Base-by-base conservation (phyloP, 2,329 filamentous ascomycete genomes). In the Pseudopithomyces maydicus region DNA sequence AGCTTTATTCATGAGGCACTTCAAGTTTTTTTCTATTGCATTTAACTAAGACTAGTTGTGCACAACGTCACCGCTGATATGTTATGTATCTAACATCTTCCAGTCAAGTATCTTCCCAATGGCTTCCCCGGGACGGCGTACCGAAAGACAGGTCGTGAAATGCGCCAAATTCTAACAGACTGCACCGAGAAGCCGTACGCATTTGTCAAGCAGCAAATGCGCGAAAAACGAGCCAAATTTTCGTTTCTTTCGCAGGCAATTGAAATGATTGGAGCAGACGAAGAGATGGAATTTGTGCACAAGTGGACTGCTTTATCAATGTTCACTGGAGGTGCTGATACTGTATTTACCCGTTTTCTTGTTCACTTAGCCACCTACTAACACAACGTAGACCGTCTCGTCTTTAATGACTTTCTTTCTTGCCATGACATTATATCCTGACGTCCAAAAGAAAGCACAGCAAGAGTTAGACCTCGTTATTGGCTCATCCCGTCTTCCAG, bases 361-460 rank as follows among this genome's bases (percentile, higher is more conserved):
- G 6, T 8, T 11, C 35, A 15, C 42, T 15, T 26, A 20, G 6
- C 39, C 10, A 22, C 20, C 17, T 7, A n/a, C n/a, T 42, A 19
- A 29, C 22, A 3, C 17, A 3, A 26, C 20, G 10, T n/a, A 38
- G 2, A 82, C 77, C 1, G 77, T 80, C 0, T 79, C 74, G 0
- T 70, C 78, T 0, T 56, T 81, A 2, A 64, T 70, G 46, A 69
- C 62, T 0, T 85, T 85, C 64, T 75, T 83, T 19, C 75, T 86
- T 0, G 83, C 82, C 0, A 85, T 85, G 69, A 79, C 77, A 15
- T 71, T 83, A 7, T 82, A 81, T 36, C 80, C 80, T 0, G 66
- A 74, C 1, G 71, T 83, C 0, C 82, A 84, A 49, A 64, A 65
- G 20, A 84, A 82, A 55, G 81, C 80, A 0, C 79, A 79, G 57